phyloP scores from a whole-genome alignment of 768 basidiomycete genomes.

The Cystobasidium onofrii region DNA sequence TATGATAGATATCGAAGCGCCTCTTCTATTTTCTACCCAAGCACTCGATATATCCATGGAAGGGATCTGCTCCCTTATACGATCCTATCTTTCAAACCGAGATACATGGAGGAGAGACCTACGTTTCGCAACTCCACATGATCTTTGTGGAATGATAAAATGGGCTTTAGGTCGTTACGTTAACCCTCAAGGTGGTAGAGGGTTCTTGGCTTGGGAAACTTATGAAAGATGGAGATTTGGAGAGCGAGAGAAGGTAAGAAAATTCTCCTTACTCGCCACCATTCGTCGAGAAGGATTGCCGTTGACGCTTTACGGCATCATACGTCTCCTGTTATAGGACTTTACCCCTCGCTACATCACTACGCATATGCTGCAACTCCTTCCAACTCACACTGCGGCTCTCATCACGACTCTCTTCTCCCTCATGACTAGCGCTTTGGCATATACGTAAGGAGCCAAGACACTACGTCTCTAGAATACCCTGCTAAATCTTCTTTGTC shows the following conservation, averaged over 20 bases:
- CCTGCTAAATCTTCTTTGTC: constrained; percentile 59
- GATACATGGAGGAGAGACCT: constrained; percentile 50
- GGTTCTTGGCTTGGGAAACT: constrained; percentile 72
- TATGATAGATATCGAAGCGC: constrained; percentile 59
- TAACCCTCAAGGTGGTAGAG: constrained; percentile 52
- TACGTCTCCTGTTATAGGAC: constrained; percentile 53
- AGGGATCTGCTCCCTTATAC: constrained; percentile 67
- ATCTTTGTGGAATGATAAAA: constrained; percentile 80
- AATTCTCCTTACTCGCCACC: too few species aligned
- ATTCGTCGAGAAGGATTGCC: too few species aligned
- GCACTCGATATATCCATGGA: constrained; percentile 73
- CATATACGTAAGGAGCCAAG: constrained; percentile 7
- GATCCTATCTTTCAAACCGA: constrained; percentile 56
- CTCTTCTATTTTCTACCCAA: constrained; percentile 80
- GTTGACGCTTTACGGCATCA: too few species aligned
- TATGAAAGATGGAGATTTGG: constrained; percentile 73
- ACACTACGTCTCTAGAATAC: neutral
- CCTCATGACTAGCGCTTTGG: constrained; percentile 29
- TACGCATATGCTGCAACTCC: constrained; percentile 52
- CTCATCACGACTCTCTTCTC: constrained; percentile 56
- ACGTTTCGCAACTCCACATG: constrained; percentile 70
- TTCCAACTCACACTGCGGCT: constrained; percentile 51
- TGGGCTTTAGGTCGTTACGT: constrained; percentile 83
- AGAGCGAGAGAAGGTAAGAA: constrained; percentile 53
- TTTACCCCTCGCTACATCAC: constrained; percentile 69